Evolutionary conservation across 768 basidiomycete species (phyloP), one percentile per base, ranked within the genome.

Genomic region (Tricholoma saponaceum): DNA sequence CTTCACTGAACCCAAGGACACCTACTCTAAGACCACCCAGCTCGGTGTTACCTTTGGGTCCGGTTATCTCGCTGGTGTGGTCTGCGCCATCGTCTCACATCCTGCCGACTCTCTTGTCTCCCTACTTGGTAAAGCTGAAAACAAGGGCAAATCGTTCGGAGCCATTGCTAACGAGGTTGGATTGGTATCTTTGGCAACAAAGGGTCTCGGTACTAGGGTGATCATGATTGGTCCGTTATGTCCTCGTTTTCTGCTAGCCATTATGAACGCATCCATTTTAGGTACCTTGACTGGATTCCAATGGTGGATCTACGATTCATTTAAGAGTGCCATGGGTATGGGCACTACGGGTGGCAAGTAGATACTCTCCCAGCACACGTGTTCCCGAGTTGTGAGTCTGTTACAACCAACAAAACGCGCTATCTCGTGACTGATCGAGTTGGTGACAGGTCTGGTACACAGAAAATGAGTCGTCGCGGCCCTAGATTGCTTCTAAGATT

Each of bases 31-130:
- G 79, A 72, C 82, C 62, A 95, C 87, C 47, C 91, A 95, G 70
- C 91, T 98, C 66, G 86, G 89, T 62, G 76, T 96, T 66, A 96
- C 93, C 62, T 91, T 97, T 70, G 82, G 82, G 20, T 93, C 92
- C 58, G 95, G 95, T 79, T 89, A 96, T 74, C 85, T 96, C 66
- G 92, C 95, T 70, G 95, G 95, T 87, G 86, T 97, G 67, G 85
- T 96, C 69, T 95, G 93, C 71, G 95, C 95, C 64, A 78, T 94
- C 73, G 95, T 98, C 72, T 98, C 95, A 16, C 95, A 98, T 72
- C 95, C 95, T 51, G 95, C 95, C 64, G 95, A 98, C 73, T 89
- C 95, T 37, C 74, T 98, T 62, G 89, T 97, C 64, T 96, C 94
- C 57, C 85, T 86, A 73, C 93, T 97, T 76, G 93, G 95, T 72